phyloP scores from a whole-genome alignment of 768 basidiomycete genomes.

The Epithele typhae region DNA sequence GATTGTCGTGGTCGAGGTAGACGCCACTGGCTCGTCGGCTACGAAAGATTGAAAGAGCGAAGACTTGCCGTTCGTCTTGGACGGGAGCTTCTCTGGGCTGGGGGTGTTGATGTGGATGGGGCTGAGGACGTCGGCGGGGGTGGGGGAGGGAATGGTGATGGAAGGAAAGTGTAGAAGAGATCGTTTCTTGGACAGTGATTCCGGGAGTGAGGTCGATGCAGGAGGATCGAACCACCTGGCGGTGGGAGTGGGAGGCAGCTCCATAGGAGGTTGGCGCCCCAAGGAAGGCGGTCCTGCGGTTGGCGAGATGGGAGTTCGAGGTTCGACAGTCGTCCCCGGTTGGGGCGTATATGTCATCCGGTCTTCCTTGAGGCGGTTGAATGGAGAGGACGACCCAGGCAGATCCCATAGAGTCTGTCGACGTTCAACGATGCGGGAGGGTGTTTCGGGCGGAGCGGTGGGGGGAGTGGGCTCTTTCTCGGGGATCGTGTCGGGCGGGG shows the following conservation, averaged over 20 bases:
- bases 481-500: not conserved
- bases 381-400: conserved; percentile 18
- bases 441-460: conserved; percentile 1
- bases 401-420: conserved; percentile 23
- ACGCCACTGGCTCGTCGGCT: not conserved
- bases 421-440: conserved; percentile 17
- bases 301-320: conserved; percentile 16
- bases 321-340: not conserved
- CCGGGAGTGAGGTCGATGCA: not conserved
- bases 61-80: not conserved
- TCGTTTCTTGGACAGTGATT: conserved; percentile 11
- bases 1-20: conserved; percentile 11
- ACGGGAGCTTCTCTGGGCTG: not conserved
- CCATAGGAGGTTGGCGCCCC: conserved; percentile 20
- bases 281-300: conserved; percentile 21
- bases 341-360: conserved; percentile 10
- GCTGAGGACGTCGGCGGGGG: conserved; percentile 7
- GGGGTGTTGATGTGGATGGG: conserved; percentile 11
- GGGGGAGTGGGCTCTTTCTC: not conserved
- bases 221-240: conserved; percentile 21
- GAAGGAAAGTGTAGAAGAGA: conserved; percentile 24
- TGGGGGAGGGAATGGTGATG: conserved; percentile 3
- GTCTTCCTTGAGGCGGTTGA: conserved; percentile 9
- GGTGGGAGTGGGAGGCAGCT: conserved; percentile 30
- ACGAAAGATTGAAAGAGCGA: conserved; percentile 4